These are phyloP conservation scores for Podospora bellae-mahoneyi DNA, from an alignment of 495 filamentous ascomycete species.

Conservation along the genomic window DNA sequence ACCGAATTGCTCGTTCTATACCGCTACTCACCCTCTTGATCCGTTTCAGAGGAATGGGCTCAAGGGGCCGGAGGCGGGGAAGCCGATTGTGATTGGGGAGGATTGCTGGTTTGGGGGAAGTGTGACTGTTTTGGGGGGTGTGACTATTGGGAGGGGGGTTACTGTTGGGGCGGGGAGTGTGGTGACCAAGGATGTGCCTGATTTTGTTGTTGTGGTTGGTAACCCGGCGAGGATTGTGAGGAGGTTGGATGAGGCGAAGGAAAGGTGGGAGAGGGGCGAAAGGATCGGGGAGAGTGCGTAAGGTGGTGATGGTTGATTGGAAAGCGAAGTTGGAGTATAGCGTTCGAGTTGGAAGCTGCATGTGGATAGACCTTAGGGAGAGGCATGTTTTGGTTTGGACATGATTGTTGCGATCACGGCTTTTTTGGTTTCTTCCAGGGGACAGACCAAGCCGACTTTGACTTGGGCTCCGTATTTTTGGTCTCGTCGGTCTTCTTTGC, in stretches of 20 bases:
- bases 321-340: not conserved
- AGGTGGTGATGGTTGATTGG: not conserved
- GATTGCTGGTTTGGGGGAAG: constrained; percentile 89
- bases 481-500: not conserved
- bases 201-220: constrained; percentile 60
- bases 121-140: constrained; percentile 70
- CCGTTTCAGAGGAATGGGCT: constrained; percentile 69
- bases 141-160: constrained; percentile 70
- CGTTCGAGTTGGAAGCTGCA: not conserved
- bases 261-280: constrained; percentile 2
- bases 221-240: constrained; percentile 64
- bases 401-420: not conserved
- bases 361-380: not conserved
- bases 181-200: constrained; percentile 76
- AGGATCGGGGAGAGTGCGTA: not conserved
- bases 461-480: not conserved
- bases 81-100: constrained; percentile 73
- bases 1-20: constrained; percentile 70
- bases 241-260: constrained; percentile 22
- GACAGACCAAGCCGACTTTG: not conserved
- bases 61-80: constrained; percentile 70
- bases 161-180: constrained; percentile 84
- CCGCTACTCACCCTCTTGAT: constrained; percentile 73
- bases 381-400: no score
- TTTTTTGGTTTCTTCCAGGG: not conserved